Evolutionary conservation across 192 early-diverging fungal genomes (phyloP), one percentile per base, ranked within the genome.

Genomic region (Coemansia furcata): DNA sequence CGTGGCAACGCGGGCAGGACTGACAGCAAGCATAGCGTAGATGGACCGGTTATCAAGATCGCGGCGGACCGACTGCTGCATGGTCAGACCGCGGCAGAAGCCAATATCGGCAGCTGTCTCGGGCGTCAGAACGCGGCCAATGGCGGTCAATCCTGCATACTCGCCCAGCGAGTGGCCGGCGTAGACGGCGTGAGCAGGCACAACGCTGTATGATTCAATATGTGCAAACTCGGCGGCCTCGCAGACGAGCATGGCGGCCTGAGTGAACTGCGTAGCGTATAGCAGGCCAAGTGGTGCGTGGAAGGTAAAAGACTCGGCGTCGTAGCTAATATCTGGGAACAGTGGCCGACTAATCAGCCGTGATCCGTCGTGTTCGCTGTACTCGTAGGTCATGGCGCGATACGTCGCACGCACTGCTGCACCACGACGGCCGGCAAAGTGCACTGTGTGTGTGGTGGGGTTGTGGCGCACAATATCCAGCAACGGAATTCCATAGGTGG

Each of bases 81-180:
- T 97, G 36, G 95, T 97, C 92, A 96, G 94, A 77, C 95, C 95
- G 74, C 95, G 91, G 86, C 96, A 97, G 85, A 97, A 97, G 26
- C 93, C 92, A 50, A 97, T 92, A 66, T 97, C 95, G 54, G 94
- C 92, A 6, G 96, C 73, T 33, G 90, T 76, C 74, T 94, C 90
- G 63, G 96, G 87, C 15, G 91, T 87, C 32, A 98, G 74, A 0
- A 95, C 93, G 66, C 92, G 90, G 67, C 92, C 94, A 60, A 98
- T 90, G 38, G 95, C 85, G 21, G 93, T 89, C 40, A 96, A 86
- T 47, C 90, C 95, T 71, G 93, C 93, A 69, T 97, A 97, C 75
- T 97, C 95, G 70, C 95, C 95, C 69, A 97, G 86, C 74, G 92
- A 92, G 87, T 97, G 95, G 67, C 95, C 95, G 67, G 95, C 94